phyloP scores from a whole-genome alignment of 148 eudicot species.

The Dysphania ambrosioides region DNA sequence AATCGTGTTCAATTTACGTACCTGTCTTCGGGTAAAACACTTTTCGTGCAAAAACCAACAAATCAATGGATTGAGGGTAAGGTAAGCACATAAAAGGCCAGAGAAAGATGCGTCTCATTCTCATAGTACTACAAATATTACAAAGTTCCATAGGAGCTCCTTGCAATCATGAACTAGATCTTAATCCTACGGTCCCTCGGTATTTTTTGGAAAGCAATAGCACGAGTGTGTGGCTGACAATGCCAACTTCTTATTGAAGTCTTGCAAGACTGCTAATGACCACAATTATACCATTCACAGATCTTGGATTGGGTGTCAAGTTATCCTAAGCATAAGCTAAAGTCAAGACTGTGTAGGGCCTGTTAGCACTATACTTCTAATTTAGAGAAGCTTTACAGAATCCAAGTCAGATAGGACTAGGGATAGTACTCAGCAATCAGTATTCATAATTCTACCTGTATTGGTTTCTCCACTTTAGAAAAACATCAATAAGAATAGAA shows the following conservation, averaged over 20 bases:
- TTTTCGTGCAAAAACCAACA: too few relatives aligned
- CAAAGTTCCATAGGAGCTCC: constrained; percentile 4
- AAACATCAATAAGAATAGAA: background rate
- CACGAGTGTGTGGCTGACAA: background rate
- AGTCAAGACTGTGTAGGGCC: too few relatives aligned
- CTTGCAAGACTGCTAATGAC: too few relatives aligned
- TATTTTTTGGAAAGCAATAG: constrained; percentile 5
- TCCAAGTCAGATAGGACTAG: background rate
- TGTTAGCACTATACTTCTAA: too few relatives aligned
- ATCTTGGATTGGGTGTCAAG: background rate
- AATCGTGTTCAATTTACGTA: too few relatives aligned
- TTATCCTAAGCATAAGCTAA: background rate
- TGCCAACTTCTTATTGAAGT: background rate
- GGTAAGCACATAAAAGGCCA: background rate
- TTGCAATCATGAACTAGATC: constrained; percentile 1
- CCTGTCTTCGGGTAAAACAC: too few relatives aligned
- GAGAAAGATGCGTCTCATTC: background rate
- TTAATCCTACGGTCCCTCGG: background rate
- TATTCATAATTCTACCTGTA: background rate
- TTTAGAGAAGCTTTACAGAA: too few relatives aligned
- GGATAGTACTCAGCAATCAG: background rate
- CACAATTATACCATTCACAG: too few relatives aligned
- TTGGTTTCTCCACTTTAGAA: background rate
- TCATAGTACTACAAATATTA: background rate
- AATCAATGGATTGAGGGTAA: background rate